Base-by-base conservation (phyloP, 345 rosid genomes). In the Hypericum perforatum region DNA sequence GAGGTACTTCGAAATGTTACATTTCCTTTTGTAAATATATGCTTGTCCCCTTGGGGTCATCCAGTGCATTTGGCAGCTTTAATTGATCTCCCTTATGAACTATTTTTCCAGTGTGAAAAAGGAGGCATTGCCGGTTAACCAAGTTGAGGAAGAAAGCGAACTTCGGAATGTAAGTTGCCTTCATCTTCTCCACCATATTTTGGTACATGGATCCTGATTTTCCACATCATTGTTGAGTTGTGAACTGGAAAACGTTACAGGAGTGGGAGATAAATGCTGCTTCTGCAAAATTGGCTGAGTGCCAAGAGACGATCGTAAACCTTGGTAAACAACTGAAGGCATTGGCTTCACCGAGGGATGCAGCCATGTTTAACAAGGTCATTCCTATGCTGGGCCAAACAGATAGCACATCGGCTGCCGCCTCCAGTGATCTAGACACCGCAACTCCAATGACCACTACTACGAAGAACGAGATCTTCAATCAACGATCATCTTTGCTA, bases 281-380 rank as follows among this genome's bases (percentile, higher is more conserved):
- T 68, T 82, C 98, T 52, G 88, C 87, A 53, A 92, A 83, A 75
- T 69, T 92, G 61, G 96, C 95, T 0, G 95, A 92, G 70, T 92
- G 95, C 72, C 96, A 88, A 69, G 94, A 85, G 64, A 83, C 95
- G 9, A 88, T 92, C 48, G 64, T 81, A 49, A 81, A 83, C 72
- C 64, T 92, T 5, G 96, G 96, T 55, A 92, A 92, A 70, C 98
- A 92, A 71, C 69, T 87, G 49, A 85, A 80, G 67, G 89, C 85
- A 54, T 65, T 92, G 74, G 78, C 94, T 57, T 41, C 81, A 59
- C 75, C 90, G 6, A 77, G 67, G 42, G 86, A 85, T 60, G 76
- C 79, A 47, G 56, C 68, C 62, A 69, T 79, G 49, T 70, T 83
- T 12, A 83, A 83, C 40, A 76, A 76, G 61, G 72, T 74, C 62